Conservation (phyloP, 306 rosid species). For the Lagenaria siceraria region DNA sequence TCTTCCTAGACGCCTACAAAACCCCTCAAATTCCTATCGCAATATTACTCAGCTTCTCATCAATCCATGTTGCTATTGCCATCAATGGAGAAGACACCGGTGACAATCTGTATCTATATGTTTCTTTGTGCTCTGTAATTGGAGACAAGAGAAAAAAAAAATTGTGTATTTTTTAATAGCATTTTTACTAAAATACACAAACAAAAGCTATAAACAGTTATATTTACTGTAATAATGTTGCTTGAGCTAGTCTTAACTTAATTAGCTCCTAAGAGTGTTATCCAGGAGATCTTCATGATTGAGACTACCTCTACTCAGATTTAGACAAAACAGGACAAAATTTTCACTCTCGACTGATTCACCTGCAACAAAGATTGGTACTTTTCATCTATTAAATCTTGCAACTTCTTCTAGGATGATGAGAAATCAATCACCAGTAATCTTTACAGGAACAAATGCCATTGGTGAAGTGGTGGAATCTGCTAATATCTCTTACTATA, state of each 20-base stretch:
- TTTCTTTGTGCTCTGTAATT: too few relatives aligned
- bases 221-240: too few relatives aligned
- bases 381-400: neutral
- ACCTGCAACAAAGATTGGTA: neutral
- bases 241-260: neutral
- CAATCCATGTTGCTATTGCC: too few relatives aligned
- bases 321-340: neutral
- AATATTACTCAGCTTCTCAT: too few relatives aligned
- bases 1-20: too few relatives aligned
- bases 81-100: too few relatives aligned
- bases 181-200: too few relatives aligned
- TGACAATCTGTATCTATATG: too few relatives aligned
- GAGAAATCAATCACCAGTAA: conserved; percentile 31
- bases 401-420: neutral
- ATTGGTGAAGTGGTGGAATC: conserved; percentile 39
- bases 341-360: neutral
- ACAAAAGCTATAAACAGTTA: neutral
- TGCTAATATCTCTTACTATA: conserved; percentile 37
- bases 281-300: neutral
- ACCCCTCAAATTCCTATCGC: too few relatives aligned
- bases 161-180: too few relatives aligned
- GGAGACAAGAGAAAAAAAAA: too few relatives aligned
- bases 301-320: neutral
- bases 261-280: neutral
- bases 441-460: conserved; percentile 44